These are phyloP conservation scores for Yamadazyma sp. DNA, from an alignment of 1,139 yeast species.

Conservation along the genomic window DNA sequence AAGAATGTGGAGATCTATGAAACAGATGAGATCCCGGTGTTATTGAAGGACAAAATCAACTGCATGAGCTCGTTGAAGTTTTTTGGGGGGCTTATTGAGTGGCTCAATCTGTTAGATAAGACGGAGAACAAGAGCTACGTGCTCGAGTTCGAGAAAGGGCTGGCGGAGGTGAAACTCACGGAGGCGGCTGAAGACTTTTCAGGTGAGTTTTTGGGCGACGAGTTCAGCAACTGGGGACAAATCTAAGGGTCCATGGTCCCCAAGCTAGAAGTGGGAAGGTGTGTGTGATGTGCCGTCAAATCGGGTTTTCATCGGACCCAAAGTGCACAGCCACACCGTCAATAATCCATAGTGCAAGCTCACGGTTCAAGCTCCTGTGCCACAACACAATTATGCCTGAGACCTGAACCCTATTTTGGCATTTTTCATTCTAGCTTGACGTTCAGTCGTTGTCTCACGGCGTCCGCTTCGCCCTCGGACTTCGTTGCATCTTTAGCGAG, in stretches of 20 bases:
- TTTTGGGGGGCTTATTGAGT: slow-evolving; percentile 81
- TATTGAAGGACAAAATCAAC: slow-evolving; percentile 57
- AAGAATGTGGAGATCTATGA: slow-evolving; percentile 69
- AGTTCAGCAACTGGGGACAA: slow-evolving; percentile 15
- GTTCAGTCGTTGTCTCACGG: no score
- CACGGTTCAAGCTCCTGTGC: no score
- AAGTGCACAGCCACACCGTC: no score
- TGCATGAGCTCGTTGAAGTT: slow-evolving; percentile 81
- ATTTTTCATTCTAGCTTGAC: no score
- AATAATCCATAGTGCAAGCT: no score
- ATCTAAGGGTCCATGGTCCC: neutral
- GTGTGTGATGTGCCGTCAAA: no score
- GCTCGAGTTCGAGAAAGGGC: slow-evolving; percentile 3
- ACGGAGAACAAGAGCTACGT: slow-evolving; percentile 11
- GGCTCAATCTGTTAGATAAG: slow-evolving; percentile 63
- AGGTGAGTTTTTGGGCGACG: slow-evolving; percentile 14
- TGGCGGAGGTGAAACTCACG: slow-evolving; percentile 1
- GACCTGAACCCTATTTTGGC: no score
- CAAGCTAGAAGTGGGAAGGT: no score
- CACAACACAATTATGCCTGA: no score
- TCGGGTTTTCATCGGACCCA: no score
- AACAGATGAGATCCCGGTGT: slow-evolving; percentile 75
- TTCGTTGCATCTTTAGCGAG: no score
- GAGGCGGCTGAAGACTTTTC: slow-evolving; percentile 12
- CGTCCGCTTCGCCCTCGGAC: no score